Conservation (phyloP, 2,329 filamentous ascomycete species). For the Eutypella sp. region DNA sequence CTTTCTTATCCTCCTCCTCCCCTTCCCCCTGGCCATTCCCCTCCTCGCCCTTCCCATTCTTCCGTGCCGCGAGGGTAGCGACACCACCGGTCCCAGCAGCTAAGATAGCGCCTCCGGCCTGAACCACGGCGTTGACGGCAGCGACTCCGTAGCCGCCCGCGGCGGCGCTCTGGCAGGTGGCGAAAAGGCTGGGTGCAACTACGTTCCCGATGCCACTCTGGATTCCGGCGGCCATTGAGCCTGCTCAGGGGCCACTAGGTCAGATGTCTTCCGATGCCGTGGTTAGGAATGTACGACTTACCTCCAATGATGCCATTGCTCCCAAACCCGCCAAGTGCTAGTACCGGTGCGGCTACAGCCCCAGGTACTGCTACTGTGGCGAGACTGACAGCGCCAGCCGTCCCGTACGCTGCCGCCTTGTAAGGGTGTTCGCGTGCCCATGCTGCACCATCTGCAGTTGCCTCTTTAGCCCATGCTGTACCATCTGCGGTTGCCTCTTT, state of each 20-base stretch:
- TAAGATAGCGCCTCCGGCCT: constrained; percentile 6
- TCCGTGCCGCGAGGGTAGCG: neutral
- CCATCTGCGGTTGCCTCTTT: neutral
- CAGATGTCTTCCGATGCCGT: too few species aligned
- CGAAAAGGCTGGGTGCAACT: constrained; percentile 13
- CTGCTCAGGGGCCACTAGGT: constrained; percentile 6
- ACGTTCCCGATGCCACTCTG: constrained; percentile 19
- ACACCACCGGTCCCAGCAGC: neutral
- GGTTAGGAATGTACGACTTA: constrained; percentile 4
- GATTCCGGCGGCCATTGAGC: constrained; percentile 12
- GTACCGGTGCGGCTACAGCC: constrained; percentile 5
- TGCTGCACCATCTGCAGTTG: neutral
- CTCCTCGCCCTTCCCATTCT: neutral
- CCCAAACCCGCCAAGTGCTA: constrained; percentile 14
- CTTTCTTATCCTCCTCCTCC: neutral
- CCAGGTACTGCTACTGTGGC: constrained; percentile 8
- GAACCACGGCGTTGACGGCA: constrained; percentile 9
- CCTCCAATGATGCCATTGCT: constrained; percentile 12
- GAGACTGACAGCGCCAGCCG: neutral
- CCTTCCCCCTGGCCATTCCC: neutral
- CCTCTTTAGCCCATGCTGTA: neutral
- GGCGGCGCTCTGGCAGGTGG: constrained; percentile 19
- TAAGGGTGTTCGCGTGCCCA: constrained; percentile 14
- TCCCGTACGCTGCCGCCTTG: constrained; percentile 5
- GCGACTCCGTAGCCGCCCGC: constrained; percentile 19